Evolutionary conservation across 1,284 basidiomycete genomes (phyloP).

Genomic region (Cryptococcus sp.): DNA sequence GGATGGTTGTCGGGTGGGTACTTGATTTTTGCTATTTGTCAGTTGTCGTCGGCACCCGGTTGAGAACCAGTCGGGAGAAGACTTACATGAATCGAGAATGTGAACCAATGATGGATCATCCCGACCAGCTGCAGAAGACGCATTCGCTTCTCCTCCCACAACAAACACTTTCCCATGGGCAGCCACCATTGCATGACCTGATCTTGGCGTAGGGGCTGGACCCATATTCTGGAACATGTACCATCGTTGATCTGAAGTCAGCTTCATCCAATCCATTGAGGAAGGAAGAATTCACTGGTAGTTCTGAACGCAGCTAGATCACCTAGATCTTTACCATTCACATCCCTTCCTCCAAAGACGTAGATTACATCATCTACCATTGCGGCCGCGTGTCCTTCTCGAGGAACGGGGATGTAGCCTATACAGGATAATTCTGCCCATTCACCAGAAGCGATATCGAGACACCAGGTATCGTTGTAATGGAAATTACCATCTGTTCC

Average conservation of each 20-base stretch:
- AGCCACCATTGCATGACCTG: slow-evolving; percentile 92
- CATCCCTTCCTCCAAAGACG: slow-evolving; percentile 93
- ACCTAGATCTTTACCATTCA: slow-evolving; percentile 92
- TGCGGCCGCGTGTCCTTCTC: slow-evolving; percentile 95
- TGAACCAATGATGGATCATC: slow-evolving; percentile 83
- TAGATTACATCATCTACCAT: slow-evolving; percentile 98
- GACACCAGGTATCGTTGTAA: slow-evolving; percentile 99
- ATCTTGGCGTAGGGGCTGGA: slow-evolving; percentile 81
- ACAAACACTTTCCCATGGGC: slow-evolving; percentile 85
- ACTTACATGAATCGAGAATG: slow-evolving; percentile 86
- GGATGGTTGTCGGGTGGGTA: slow-evolving; percentile 61
- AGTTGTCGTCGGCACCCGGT: background rate
- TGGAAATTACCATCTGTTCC: slow-evolving; percentile 98
- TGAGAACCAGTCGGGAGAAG: slow-evolving; percentile 1
- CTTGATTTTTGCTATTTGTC: slow-evolving; percentile 70
- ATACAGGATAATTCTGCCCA: slow-evolving; percentile 97
- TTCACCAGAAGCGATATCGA: slow-evolving; percentile 71
- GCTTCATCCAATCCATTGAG: slow-evolving; percentile 51
- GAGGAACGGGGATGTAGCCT: slow-evolving; percentile 91
- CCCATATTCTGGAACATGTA: slow-evolving; percentile 99
- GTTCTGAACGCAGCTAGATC: slow-evolving; percentile 97
- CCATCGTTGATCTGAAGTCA: slow-evolving; percentile 70
- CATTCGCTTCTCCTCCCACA: slow-evolving; percentile 81
- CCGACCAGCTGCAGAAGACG: slow-evolving; percentile 42
- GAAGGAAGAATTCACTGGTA: slow-evolving; percentile 76